Evolutionary conservation across 257 asterid genomes (phyloP), one percentile per base, ranked within the genome.

Genomic region (Misopates orontium): DNA sequence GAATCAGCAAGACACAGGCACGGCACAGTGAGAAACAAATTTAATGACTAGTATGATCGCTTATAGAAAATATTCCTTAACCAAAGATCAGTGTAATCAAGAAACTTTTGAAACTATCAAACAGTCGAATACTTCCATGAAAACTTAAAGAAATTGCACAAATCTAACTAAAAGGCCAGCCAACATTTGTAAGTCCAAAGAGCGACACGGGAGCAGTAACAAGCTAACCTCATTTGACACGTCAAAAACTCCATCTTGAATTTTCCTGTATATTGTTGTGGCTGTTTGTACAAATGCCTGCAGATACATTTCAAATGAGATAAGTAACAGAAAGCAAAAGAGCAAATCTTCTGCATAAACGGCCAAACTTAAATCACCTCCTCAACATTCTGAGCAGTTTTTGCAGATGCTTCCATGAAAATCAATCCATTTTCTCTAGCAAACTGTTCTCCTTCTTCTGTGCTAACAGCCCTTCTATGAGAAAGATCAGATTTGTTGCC

Each of bases 181-280:
- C 21, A 68, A 49, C 18, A 48, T 54, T 39, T 60, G 68, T 28
- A 66, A 56, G 54, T 50, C 21, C 10, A 44, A 67, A 45, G n/a
- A 31, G 39, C 40, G 39, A 71, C 13, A 24, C 47, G 6, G 15
- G 50, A 39, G 58, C 49, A 54, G 31, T 31, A 54, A 47, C 54
- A 66, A 60, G 62, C 72, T 58, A 67, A 94, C 99, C 97, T 90
- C 99, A 74, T 94, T 94, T 54, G 95, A 88, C 57, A 92, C 92
- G 47, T 94, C 99, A 71, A 94, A 85, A 62, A 88, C 91, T 41
- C 99, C 97, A 69, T 94, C 97, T 77, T 90, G 96, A 67, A 94
- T 90, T 79, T 90, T 93, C 89, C 82, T 94, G 78, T 88, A 86
- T 56, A 94, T 90, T 25, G 97, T 83, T 24, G 89, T 79, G 10